Percentiles rank a stretch among this genome's conserved stretches.
Conservation (phyloP, 495 filamentous ascomycete genomes). For the Astrothelium macrocarpum region DNA sequence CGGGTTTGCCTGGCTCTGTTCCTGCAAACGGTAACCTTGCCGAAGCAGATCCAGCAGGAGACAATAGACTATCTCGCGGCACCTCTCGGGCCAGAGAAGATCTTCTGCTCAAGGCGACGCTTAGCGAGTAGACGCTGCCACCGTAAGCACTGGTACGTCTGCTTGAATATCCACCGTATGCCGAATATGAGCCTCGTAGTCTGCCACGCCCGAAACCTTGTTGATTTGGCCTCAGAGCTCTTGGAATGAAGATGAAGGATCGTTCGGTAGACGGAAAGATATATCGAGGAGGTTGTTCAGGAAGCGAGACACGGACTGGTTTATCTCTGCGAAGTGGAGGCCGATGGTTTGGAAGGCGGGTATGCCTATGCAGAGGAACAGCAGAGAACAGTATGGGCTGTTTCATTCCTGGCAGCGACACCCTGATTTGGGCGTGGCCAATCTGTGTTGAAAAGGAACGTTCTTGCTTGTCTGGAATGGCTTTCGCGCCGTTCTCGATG, state of each 20-base stretch:
- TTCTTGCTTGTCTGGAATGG: neutral
- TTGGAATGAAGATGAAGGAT: constrained; percentile 96
- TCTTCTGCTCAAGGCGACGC: constrained; percentile 78
- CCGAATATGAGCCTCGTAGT: constrained; percentile 55
- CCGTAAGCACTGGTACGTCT: constrained; percentile 73
- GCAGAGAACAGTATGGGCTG: constrained; percentile 58
- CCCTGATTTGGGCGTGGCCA: constrained; percentile 74
- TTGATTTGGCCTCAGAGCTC: constrained; percentile 85
- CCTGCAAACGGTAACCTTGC: constrained; percentile 51
- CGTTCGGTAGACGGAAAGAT: constrained; percentile 82
- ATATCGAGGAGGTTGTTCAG: constrained; percentile 65
- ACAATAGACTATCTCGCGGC: constrained; percentile 63
- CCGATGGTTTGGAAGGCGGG: constrained; percentile 85
- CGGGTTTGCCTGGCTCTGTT: constrained; percentile 56
- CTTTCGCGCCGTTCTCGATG: neutral
- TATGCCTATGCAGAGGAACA: constrained; percentile 75
- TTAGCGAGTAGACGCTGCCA: constrained; percentile 79
- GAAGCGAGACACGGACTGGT: constrained; percentile 87
- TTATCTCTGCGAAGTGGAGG: constrained; percentile 94
- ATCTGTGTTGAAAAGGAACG: constrained; percentile 39
- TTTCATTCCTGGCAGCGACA: constrained; percentile 66
- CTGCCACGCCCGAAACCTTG: constrained; percentile 63
- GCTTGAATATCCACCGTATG: constrained; percentile 53
- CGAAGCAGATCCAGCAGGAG: constrained; percentile 67
- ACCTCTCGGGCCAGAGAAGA: constrained; percentile 76